These are phyloP conservation scores for Lactarius quietus DNA, from an alignment of 768 basidiomycete genomes.

Conservation along the genomic window DNA sequence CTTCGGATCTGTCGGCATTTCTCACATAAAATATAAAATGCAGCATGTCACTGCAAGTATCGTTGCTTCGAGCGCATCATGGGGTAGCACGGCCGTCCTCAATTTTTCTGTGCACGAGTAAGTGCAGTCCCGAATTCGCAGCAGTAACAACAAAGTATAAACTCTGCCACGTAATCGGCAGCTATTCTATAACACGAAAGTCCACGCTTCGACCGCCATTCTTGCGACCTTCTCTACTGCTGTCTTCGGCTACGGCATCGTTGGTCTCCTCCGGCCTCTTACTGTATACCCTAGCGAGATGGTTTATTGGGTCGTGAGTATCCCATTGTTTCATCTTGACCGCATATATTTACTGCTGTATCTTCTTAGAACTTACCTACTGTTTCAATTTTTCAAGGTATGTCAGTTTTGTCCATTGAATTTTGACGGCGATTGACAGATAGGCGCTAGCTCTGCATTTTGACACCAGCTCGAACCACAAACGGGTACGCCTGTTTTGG, in stretches of 20 bases:
- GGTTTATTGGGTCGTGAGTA: slow-evolving; percentile 55
- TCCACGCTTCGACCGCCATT: slow-evolving; percentile 52
- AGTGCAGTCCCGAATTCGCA: slow-evolving; percentile 18
- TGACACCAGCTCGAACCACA: slow-evolving; percentile 40
- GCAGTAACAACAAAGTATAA: neutral
- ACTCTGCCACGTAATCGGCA: slow-evolving; percentile 24
- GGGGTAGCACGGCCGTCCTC: slow-evolving; percentile 49
- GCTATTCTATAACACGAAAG: slow-evolving; percentile 58
- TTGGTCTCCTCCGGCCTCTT: slow-evolving; percentile 54
- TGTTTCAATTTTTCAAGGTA: slow-evolving; percentile 59
- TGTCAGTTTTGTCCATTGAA: neutral
- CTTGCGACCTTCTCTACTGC: slow-evolving; percentile 62
- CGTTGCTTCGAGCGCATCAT: slow-evolving; percentile 54
- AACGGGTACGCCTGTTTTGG: slow-evolving; percentile 54
- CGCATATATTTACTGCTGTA: neutral
- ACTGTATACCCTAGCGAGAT: slow-evolving; percentile 61
- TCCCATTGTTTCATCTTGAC: neutral
- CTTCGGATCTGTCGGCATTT: neutral
- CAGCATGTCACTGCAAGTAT: slow-evolving; percentile 58
- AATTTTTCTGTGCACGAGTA: slow-evolving; percentile 63
- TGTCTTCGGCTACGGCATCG: slow-evolving; percentile 62
- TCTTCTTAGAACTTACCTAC: slow-evolving; percentile 47
- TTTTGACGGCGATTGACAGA: slow-evolving; percentile 26
- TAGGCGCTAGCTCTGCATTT: slow-evolving; percentile 47
- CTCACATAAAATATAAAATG: slow-evolving; percentile 6